These are phyloP conservation scores for Epichloe elymi DNA, from an alignment of 2,329 filamentous ascomycete genomes.

Conservation along the genomic window DNA sequence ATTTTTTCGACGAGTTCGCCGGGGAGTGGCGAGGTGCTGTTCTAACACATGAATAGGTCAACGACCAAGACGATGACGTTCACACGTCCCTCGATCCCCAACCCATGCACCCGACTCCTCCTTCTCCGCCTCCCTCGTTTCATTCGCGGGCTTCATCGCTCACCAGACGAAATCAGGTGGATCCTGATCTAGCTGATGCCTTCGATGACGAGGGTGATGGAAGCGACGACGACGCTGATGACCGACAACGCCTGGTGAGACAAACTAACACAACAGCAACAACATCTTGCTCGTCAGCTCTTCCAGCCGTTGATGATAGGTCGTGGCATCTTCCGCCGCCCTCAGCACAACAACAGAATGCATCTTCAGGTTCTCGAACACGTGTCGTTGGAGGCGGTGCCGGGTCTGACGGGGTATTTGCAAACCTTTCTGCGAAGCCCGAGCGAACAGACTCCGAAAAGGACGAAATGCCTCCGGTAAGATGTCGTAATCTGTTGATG, in stretches of 20 bases:
- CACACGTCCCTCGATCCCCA: conserved; percentile 19
- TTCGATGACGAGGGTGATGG: conserved; percentile 79
- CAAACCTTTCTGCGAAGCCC: conserved; percentile 84
- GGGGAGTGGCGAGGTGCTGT: neutral
- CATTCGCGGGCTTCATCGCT: conserved; percentile 62
- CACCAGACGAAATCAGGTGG: conserved; percentile 36
- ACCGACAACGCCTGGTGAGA: conserved; percentile 76
- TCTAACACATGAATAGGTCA: conserved; percentile 29
- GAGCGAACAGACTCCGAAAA: conserved; percentile 64
- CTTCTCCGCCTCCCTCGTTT: conserved; percentile 70
- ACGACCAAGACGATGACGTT: conserved; percentile 34
- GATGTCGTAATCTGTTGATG: conserved; percentile 22
- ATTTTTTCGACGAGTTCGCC: no score
- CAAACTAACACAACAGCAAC: conserved; percentile 31
- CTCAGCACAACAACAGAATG: conserved; percentile 12
- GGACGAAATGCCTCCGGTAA: conserved; percentile 86
- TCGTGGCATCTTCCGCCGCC: conserved; percentile 5
- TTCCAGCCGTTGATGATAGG: neutral
- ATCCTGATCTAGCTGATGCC: conserved; percentile 78
- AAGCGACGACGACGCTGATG: conserved; percentile 61
- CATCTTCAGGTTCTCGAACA: conserved; percentile 27
- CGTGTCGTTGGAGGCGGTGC: conserved; percentile 55
- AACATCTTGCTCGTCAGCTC: conserved; percentile 10
- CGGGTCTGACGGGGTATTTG: conserved; percentile 91
- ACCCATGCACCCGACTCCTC: conserved; percentile 29